Evolutionary conservation across 148 eudicot species (phyloP), one percentile per base, ranked within the genome.

Genomic region (Cornus suecica): DNA sequence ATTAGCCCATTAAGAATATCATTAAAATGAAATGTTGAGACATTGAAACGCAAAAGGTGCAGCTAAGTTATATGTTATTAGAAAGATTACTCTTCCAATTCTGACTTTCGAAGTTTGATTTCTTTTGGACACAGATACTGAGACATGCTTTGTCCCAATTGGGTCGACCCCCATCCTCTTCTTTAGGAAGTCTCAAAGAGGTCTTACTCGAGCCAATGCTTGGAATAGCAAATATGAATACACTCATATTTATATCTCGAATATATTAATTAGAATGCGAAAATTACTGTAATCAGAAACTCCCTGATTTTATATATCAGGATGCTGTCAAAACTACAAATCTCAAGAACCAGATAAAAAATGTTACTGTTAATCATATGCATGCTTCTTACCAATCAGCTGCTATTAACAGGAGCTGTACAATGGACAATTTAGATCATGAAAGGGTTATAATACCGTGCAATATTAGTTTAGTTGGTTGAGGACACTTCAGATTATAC

Each of bases 371-470:
- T 69, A 24, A 11, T 42, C n/a, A 3, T 8, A 32, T 52, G 13
- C 14, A 69, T 42, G 72, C 72, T 10, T 42, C 72, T 25, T 24
- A 69, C 15, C 15, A 69, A n/a, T n/a, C n/a, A n/a, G n/a, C n/a
- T n/a, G 25, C 56, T 5, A 69, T 25, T 28, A 69, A 10, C 24
- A 10, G 28, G 25, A 42, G 56, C 24, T 42, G 10, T 20, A 25
- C 16, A 20, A 10, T n/a, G 27, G 45, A 10, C 45, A 68, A 3
- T 37, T 5, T 69, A 4, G 24, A 69, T 24, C 14, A 69, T 25
- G 25, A 24, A 34, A 42, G 20, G 20, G 15, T 48, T 18, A 48
- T 48, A 37, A 37, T 10, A 0, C 20, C 1, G 20, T 48, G 15
- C n/a, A n/a, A n/a, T n/a, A n/a, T n/a, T n/a, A n/a, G n/a, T n/a